Conservation (phyloP, 257 asterid species). For the Linaria vulgaris region DNA sequence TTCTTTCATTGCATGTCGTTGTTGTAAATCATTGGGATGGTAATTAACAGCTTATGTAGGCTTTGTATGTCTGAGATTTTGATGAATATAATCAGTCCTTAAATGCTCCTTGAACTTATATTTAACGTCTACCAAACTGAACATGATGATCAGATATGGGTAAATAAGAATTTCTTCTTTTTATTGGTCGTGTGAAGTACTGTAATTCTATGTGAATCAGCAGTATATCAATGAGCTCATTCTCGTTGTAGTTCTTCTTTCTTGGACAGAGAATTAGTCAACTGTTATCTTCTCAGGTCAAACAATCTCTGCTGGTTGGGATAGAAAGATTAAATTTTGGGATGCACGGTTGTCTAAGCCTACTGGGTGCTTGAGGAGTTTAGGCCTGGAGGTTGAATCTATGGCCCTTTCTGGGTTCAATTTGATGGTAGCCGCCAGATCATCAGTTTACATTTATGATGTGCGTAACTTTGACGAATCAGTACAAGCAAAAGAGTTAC, state of each 20-base stretch:
- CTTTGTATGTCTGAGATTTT: not conserved
- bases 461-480: slow-evolving; percentile 49
- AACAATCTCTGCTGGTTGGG: slow-evolving; percentile 72
- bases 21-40: not conserved
- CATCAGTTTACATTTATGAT: slow-evolving; percentile 64
- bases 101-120: not conserved
- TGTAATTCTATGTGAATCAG: slow-evolving; percentile 8
- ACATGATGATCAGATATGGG: slow-evolving; percentile 6
- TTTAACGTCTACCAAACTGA: slow-evolving; percentile 14
- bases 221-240: slow-evolving; percentile 3
- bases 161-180: slow-evolving; percentile 2
- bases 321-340: slow-evolving; percentile 74
- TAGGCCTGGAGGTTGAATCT: slow-evolving; percentile 58
- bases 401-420: slow-evolving; percentile 60
- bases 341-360: slow-evolving; percentile 58
- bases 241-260: slow-evolving; percentile 1
- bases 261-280: not conserved
- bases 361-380: slow-evolving; percentile 45
- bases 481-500: slow-evolving; percentile 43
- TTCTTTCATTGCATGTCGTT: not conserved
- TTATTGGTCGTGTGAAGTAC: not conserved
- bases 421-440: slow-evolving; percentile 66
- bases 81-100: not conserved
- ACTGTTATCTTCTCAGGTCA: slow-evolving; percentile 47
- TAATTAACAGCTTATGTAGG: not conserved